phyloP scores from a whole-genome alignment of 768 basidiomycete genomes.

The Gymnopilus junonius region DNA sequence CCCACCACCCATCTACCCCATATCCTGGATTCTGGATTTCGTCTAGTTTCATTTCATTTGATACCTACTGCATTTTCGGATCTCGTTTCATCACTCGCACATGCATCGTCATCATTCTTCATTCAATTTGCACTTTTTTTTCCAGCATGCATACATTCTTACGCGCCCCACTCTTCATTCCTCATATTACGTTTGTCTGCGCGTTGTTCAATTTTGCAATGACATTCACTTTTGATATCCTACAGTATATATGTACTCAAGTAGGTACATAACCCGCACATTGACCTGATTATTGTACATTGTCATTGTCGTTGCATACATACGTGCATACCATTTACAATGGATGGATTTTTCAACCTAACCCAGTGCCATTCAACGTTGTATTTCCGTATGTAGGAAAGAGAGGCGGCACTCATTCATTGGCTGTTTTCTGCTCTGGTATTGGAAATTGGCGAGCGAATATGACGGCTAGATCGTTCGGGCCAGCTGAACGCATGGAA shows the following conservation, averaged over 20 bases:
- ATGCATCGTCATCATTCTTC: background rate
- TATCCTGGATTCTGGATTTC: background rate
- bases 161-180: background rate
- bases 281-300: background rate
- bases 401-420: background rate
- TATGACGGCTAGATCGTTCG: background rate
- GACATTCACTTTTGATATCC: background rate
- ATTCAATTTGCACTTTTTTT: background rate
- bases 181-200: background rate
- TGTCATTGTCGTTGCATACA: too few relatives aligned
- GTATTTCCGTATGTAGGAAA: too few relatives aligned
- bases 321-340: background rate
- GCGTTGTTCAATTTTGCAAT: background rate
- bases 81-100: background rate
- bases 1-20: background rate
- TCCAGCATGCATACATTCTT: too few relatives aligned
- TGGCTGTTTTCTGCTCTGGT: background rate
- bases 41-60: background rate
- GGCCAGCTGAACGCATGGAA: background rate
- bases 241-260: too few relatives aligned
- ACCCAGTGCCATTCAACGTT: background rate
- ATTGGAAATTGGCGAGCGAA: background rate
- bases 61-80: background rate
- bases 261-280: background rate
- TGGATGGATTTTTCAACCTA: background rate